Conservation (phyloP, 2,329 filamentous ascomycete species). For the Cercospora berteroae region DNA sequence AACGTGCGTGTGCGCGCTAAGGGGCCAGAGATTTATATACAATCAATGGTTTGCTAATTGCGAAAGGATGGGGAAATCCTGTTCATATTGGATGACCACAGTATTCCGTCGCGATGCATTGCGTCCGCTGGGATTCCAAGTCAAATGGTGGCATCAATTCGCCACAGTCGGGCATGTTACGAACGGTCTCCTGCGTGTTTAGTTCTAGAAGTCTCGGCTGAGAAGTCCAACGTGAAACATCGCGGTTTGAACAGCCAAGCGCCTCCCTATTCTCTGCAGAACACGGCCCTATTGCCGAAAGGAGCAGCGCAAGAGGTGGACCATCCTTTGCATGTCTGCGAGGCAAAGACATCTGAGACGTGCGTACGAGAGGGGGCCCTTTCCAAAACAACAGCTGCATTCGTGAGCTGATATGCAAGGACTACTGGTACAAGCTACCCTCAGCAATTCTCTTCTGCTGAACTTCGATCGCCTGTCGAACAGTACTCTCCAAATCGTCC, state of each 20-base stretch:
- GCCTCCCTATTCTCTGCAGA: not conserved
- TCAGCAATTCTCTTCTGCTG: constrained; percentile 21
- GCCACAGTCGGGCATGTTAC: not conserved
- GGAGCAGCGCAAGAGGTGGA: not conserved
- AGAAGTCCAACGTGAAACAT: not conserved
- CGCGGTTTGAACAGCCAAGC: not conserved
- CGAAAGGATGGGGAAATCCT: not conserved
- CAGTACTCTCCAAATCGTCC: constrained; percentile 54
- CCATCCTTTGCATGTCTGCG: not conserved
- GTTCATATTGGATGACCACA: not conserved
- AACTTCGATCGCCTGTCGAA: constrained; percentile 38
- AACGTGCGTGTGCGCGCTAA: not conserved
- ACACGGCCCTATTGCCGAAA: not conserved
- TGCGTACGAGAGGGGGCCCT: not conserved
- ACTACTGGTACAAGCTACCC: constrained; percentile 4
- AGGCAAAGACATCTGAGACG: not conserved
- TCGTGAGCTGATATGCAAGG: not conserved
- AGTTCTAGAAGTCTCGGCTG: not conserved
- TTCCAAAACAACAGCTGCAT: not conserved
- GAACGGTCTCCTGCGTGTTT: not conserved
- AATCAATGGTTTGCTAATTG: not conserved
- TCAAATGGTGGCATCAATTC: not conserved
- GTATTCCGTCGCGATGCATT: not conserved
- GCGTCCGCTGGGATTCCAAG: not conserved
- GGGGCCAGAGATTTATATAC: not conserved